Conservation (phyloP, 192 early-diverging fungal species). For the Coemansia reversa region DNA sequence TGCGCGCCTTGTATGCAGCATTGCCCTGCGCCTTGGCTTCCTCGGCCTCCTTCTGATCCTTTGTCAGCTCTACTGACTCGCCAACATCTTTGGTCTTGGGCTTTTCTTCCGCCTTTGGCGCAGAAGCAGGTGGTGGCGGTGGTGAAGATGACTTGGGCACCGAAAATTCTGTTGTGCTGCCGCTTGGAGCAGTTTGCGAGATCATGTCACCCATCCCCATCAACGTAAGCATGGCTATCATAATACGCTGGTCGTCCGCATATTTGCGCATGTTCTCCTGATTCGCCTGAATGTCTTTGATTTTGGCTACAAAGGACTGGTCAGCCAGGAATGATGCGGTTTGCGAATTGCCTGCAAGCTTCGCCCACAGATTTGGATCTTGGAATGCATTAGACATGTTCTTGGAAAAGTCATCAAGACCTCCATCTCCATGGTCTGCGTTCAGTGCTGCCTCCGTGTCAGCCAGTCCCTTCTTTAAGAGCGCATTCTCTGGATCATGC, state of each 20-base stretch:
- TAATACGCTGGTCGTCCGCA: slow-evolving; percentile 83
- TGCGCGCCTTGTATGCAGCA: slow-evolving; percentile 85
- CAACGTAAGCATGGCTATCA: slow-evolving; percentile 69
- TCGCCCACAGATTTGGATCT: slow-evolving; percentile 68
- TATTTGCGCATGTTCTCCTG: slow-evolving; percentile 66
- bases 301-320: slow-evolving; percentile 71
- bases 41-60: slow-evolving; percentile 61
- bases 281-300: slow-evolving; percentile 74
- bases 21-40: slow-evolving; percentile 88
- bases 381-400: slow-evolving; percentile 57
- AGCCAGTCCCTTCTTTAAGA: slow-evolving; percentile 70
- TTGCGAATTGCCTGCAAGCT: slow-evolving; percentile 83
- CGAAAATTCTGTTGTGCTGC: slow-evolving; percentile 16
- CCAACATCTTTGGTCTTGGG: slow-evolving; percentile 47
- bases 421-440: slow-evolving; percentile 26
- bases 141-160: slow-evolving; percentile 12
- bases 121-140: slow-evolving; percentile 17
- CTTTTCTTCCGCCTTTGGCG: slow-evolving; percentile 13
- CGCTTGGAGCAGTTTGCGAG: slow-evolving; percentile 33
- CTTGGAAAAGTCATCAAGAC: slow-evolving; percentile 32
- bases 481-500: slow-evolving; percentile 75
- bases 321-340: slow-evolving; percentile 69
- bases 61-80: slow-evolving; percentile 41
- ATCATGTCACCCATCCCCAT: slow-evolving; percentile 68
- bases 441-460: slow-evolving; percentile 69